Evolutionary conservation across 352 stramenopile genomes (phyloP), one percentile per base, ranked within the genome.

Genomic region (Globisporangium emineosum): DNA sequence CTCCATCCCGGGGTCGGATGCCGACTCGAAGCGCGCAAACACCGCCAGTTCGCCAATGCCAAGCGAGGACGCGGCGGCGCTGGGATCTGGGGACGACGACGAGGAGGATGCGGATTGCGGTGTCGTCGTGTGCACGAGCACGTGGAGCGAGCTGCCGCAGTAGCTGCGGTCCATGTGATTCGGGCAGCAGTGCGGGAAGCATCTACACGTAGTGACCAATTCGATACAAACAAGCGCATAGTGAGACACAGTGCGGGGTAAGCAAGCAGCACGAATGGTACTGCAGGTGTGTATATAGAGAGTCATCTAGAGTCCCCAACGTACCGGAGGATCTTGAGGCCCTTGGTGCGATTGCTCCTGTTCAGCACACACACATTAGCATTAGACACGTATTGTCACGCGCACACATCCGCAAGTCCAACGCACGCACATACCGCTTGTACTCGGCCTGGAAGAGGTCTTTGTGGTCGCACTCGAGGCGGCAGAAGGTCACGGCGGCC

Each of bases 321-420:
- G 12, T 62, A 79, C 68, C 80, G 75, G 13, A 89, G 69, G 57
- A 91, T 89, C 65, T 91, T 89, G 43, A 89, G 70, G 0, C 82
- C 80, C 45, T 89, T 91, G 49, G 82, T 91, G 65, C 81, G 77
- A 33, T 90, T 90, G 70, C 79, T 88, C 62, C 78, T 86, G 56
- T 23, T 42, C 37, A 17, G 12, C 4, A 27, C 15, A 52, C 25
- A 13, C 6, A 29, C 12, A 37, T 5, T n/a, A n/a, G n/a, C n/a
- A n/a, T n/a, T n/a, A n/a, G n/a, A n/a, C n/a, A n/a, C n/a, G n/a
- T n/a, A n/a, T n/a, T n/a, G n/a, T n/a, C n/a, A n/a, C n/a, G 15
- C 13, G n/a, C 42, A 52, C 19, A 29, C 30, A 50, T 19, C 15
- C 23, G 6, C 5, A 25, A 40, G n/a, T n/a, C n/a, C n/a, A 32